These are phyloP conservation scores for Irpex sp. DNA, from an alignment of 1,284 basidiomycete species.

Conservation along the genomic window DNA sequence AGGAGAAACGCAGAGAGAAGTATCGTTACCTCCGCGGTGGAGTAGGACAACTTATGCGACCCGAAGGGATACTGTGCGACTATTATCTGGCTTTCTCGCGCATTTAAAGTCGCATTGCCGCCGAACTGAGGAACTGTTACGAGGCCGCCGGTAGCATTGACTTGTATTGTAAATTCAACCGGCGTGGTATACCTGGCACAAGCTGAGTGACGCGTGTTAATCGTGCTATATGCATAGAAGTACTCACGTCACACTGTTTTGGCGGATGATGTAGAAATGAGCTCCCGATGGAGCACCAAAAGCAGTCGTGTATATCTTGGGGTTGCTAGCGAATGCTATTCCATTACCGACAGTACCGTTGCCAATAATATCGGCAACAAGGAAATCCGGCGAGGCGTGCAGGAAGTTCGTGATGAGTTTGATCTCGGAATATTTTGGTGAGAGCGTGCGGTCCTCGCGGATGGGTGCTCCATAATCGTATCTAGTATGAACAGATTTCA, in stretches of 20 bases:
- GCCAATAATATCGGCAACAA: conserved; percentile 29
- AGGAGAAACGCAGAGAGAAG: not conserved
- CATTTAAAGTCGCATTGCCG: conserved; percentile 33
- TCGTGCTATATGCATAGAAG: not conserved
- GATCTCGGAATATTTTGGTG: conserved; percentile 40
- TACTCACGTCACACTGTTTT: conserved; percentile 28
- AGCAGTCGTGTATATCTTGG: conserved; percentile 34
- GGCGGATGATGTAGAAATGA: conserved; percentile 47
- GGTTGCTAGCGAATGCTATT: conserved; percentile 14
- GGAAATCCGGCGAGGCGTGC: conserved; percentile 40
- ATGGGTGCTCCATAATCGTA: conserved; percentile 33
- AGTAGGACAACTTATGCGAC: conserved; percentile 30
- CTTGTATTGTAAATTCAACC: conserved; percentile 31
- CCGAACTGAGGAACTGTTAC: conserved; percentile 32
- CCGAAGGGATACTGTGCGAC: conserved; percentile 42
- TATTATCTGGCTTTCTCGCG: conserved; percentile 42
- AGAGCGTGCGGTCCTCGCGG: conserved; percentile 39
- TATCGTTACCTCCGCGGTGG: conserved; percentile 38
- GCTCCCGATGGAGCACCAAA: conserved; percentile 29
- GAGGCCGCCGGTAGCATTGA: conserved; percentile 32
- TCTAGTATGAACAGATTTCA: conserved; percentile 5
- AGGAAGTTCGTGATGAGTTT: conserved; percentile 44
- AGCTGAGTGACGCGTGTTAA: not conserved
- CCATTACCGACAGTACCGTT: conserved; percentile 13
- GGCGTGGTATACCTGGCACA: conserved; percentile 13